Evolutionary conservation across 768 basidiomycete species (phyloP), one percentile per base, ranked within the genome.

Genomic region (Mycena filopes): DNA sequence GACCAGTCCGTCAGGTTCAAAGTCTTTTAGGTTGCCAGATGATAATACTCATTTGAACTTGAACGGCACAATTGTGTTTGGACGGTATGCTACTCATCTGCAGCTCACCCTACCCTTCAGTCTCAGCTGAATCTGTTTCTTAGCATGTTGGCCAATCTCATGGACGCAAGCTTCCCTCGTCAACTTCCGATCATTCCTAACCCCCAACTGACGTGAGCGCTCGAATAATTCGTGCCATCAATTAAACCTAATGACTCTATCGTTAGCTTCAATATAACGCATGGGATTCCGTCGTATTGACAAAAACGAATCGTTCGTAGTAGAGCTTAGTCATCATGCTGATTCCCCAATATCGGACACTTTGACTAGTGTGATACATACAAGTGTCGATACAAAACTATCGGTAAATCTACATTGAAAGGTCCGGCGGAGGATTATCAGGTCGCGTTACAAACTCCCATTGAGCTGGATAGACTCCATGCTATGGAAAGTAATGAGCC

Each of bases 21-120:
- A 23, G 13, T 38, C 16, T 20, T 38, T 13, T 15, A 66, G 80
- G 65, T 61, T 73, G 8, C 79, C 78, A 4, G 76, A 76, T 46
- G 80, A 82, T 47, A 74, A 80, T 53, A 80, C 81, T n/a, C 79
- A 81, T 60, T 55, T 81, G 55, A 81, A 81, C 54, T 64, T 70
- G 8, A 80, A 81, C 56, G 81, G 81, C 48, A 80, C 78, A 5
- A 81, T 80, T 18, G 78, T 82, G 7, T 81, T 81, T 67, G 80
- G 80, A 38, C 72, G 80, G 80, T 78, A 60, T 61, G 51, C 28
- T 38, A 10, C 4, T 36, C 23, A 21, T 18, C 20, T 4, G 13
- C 4, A 31, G 40, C 49, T 48, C 40, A 23, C 28, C 26, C 41
- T 9, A 9, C 28, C 46, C 29, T 23, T 15, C 41, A 16, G 48